Conservation (phyloP, 129 eudicot genomes). For the Centaurea solstitialis region DNA sequence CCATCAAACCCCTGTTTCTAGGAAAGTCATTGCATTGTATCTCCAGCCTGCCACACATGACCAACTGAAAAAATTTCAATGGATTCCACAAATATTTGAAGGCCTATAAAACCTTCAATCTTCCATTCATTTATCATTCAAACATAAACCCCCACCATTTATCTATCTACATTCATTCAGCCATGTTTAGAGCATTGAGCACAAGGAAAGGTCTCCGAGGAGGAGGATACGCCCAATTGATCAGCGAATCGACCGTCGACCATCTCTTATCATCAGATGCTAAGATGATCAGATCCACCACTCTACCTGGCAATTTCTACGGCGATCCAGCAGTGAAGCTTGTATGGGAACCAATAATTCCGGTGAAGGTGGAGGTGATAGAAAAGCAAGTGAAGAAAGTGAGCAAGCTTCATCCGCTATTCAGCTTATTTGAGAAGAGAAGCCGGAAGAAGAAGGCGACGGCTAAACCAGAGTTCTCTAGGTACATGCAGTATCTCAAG, state of each 20-base stretch:
- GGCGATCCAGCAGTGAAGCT: slow-evolving; percentile 9
- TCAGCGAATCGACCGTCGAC: slow-evolving; percentile 27
- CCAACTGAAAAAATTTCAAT: not conserved
- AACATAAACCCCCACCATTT: not conserved
- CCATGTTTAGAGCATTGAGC: slow-evolving; percentile 69
- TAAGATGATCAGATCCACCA: slow-evolving; percentile 43
- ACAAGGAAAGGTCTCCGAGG: slow-evolving; percentile 35
- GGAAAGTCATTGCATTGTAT: not conserved
- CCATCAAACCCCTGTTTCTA: not conserved
- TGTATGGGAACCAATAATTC: slow-evolving; percentile 2
- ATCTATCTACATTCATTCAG: not conserved
- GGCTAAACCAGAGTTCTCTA: slow-evolving; percentile 71
- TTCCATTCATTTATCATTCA: not conserved
- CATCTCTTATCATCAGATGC: slow-evolving; percentile 14
- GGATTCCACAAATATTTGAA: not conserved
- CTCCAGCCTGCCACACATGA: slow-evolving; percentile 7
- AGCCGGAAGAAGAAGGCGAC: slow-evolving; percentile 56
- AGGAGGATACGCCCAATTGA: slow-evolving; percentile 50
- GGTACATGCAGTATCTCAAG: slow-evolving; percentile 67
- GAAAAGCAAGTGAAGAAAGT: slow-evolving; percentile 57
- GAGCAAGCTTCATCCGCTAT: slow-evolving; percentile 57
- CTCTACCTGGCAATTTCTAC: slow-evolving; percentile 40
- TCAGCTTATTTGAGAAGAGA: slow-evolving; percentile 49
- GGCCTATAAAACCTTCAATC: slow-evolving; percentile 12
- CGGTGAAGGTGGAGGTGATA: slow-evolving; percentile 8